Percentiles rank a stretch among this genome's conserved stretches.
These are phyloP conservation scores for Vigna radiata DNA, from an alignment of 306 rosid genomes.

Conservation along the genomic window DNA sequence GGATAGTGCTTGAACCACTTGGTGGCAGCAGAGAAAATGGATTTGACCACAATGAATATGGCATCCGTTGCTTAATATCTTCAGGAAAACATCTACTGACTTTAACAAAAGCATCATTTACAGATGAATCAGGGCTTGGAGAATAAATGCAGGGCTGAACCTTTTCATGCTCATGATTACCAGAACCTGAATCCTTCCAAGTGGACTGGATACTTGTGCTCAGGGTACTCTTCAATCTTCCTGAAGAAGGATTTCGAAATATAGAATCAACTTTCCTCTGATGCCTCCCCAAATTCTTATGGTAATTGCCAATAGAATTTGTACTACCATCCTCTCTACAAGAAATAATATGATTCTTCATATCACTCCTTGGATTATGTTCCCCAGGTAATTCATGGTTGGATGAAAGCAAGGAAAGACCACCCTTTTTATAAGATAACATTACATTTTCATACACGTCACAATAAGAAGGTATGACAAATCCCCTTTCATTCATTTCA, in stretches of 20 bases:
- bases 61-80: constrained; percentile 48
- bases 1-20: constrained; percentile 86
- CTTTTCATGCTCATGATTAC: constrained; percentile 62
- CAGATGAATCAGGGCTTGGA: constrained; percentile 63
- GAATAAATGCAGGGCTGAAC: constrained; percentile 78
- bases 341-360: constrained; percentile 59
- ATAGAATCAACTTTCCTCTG: constrained; percentile 43
- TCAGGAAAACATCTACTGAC: constrained; percentile 60
- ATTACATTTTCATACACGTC: constrained; percentile 57
- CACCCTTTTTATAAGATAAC: constrained; percentile 56
- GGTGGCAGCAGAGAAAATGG: constrained; percentile 83
- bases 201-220: constrained; percentile 48
- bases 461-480: constrained; percentile 70
- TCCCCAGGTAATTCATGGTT: constrained; percentile 44
- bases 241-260: constrained; percentile 44
- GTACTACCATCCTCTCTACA: constrained; percentile 55
- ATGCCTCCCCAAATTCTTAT: constrained; percentile 44
- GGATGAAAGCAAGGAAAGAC: constrained; percentile 68
- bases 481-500: constrained; percentile 57
- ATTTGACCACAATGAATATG: constrained; percentile 71
- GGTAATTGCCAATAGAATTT: constrained; percentile 48
- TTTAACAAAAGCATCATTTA: constrained; percentile 73
- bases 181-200: constrained; percentile 53
- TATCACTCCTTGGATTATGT: constrained; percentile 35
- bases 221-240: constrained; percentile 41